phyloP scores from a whole-genome alignment of 2,329 filamentous ascomycete species.

The Thermothelomyces thermophilus region DNA sequence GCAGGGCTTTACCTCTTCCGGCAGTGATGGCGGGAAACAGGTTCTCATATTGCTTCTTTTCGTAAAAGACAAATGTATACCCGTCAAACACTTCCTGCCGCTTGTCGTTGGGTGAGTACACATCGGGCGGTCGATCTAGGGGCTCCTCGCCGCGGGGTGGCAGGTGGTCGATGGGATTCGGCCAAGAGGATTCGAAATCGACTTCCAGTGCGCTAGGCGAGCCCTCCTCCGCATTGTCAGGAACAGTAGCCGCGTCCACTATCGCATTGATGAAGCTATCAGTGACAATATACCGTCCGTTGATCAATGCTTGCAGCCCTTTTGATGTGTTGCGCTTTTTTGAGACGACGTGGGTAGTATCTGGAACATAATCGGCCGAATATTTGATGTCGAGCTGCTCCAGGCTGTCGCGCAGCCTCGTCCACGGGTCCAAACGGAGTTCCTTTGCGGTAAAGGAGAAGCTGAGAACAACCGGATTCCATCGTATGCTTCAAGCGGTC shows the following conservation, averaged over 20 bases:
- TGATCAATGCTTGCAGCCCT: conserved; percentile 78
- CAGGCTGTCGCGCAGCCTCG: conserved; percentile 56
- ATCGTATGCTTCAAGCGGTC: conserved; percentile 54
- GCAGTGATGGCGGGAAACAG: conserved; percentile 68
- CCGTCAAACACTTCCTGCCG: conserved; percentile 72
- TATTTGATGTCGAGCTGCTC: conserved; percentile 89
- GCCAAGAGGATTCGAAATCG: conserved; percentile 77
- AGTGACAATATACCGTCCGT: conserved; percentile 70
- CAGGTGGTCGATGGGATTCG: conserved; percentile 62
- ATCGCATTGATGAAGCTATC: conserved; percentile 68
- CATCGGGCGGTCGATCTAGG: conserved; percentile 56
- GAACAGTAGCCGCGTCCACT: conserved; percentile 48
- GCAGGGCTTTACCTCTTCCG: conserved; percentile 75
- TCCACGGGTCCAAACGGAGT: conserved; percentile 58
- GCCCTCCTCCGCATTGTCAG: conserved; percentile 41
- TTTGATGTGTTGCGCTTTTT: conserved; percentile 87
- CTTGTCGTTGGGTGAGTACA: conserved; percentile 62
- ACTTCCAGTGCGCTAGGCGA: conserved; percentile 58
- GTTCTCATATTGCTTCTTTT: conserved; percentile 66
- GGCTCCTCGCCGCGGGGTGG: conserved; percentile 73
- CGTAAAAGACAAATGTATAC: conserved; percentile 84
- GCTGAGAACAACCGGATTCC: conserved; percentile 73
- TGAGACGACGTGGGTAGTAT: conserved; percentile 82
- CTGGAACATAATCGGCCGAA: conserved; percentile 61
- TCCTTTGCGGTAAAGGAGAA: conserved; percentile 72